Base-by-base conservation (phyloP, 768 basidiomycete genomes). In the Hygrocybe coccinea region DNA sequence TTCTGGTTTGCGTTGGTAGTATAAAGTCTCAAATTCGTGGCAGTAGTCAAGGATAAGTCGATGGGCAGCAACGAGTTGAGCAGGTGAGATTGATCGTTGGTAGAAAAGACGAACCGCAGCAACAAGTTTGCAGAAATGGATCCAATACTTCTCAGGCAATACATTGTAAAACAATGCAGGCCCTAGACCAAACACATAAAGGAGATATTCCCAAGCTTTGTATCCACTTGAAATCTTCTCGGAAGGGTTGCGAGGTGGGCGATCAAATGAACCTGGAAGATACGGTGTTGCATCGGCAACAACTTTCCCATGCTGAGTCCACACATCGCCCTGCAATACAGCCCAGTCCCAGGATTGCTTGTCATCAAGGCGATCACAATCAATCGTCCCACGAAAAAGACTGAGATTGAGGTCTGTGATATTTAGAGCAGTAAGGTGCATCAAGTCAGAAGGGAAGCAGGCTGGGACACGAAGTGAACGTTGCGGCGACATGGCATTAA, bases 361-460 rank as follows among this genome's bases (percentile, higher is more conserved):
- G n/a, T 50, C 33, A 34, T 38, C n/a, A 38, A 58, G 54, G 0
- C 58, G 34, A 49, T 74, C 73, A 12, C 56, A 64, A 3, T 63
- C 50, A 11, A 70, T 41, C 6, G 56, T 65, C 49, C 65, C 67
- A 61, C 69, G 59, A 76, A 74, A 61, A 55, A 75, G 34, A 22
- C 50, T 6, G 46, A 79, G 4, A 37, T 78, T 43, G 1, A 79
- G 64, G 15, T 77, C 75, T 3, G 71, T 68, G 49, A 79, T 66
- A 21, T n/a, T n/a, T n/a, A n/a, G n/a, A n/a, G n/a, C n/a, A n/a
- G n/a, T n/a, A n/a, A n/a, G n/a, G n/a, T n/a, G 75, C 77, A 81
- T 81, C 0, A 69, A n/a, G 55, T 81, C 77, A 1, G 69, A 63
- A 0, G 64, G 56, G 59, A 78, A 79, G 24, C 65, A 67, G 0